Evolutionary conservation across 1,139 yeast species (phyloP), one percentile per base, ranked within the genome.

Genomic region (Sugiyamaella neomexicana): DNA sequence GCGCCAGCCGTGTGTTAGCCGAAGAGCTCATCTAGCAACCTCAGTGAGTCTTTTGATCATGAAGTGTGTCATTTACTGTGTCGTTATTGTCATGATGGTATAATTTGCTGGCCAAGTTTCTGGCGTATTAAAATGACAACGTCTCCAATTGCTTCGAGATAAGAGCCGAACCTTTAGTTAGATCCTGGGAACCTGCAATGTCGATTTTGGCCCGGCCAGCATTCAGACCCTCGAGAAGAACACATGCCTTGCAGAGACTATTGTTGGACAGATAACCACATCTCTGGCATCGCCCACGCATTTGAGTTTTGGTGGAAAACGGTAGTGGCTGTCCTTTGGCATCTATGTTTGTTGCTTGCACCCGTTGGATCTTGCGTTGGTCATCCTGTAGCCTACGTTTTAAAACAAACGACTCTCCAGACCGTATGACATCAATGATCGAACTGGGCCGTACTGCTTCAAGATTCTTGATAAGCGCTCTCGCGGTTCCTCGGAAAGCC

Each of bases 401-500:
- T 53, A 90, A 72, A 38, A 80, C 84, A 63, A 93, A 81, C 62
- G 85, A 86, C 69, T 95, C 99, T 40, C 99, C 99, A 62, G 96
- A 87, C 63, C 88, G 86, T 42, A 95, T 95, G 54, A 93, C 89
- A 72, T 95, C 99, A 71, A 93, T 83, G 56, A 95, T 93, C 66
- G 97, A 87, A 29, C 95, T 85, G 4, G 99, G 97, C 63, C 98
- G 78, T 1, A 91, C 83, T 1, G 95, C 82, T 67, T 93, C 99
- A 54, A 95, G 74, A 57, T 90, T 88, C 70, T 93, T 93, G 75
- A 95, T 82, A 39, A 93, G 76, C 55, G 90, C 93, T 65, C 99
- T 80, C 0, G 99, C 97, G 0, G 99, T 95, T 9, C 99, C 99
- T 62, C 99, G 77, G 67, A 95, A 95, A 0, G 99, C 98, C 69